Conservation (phyloP, 306 rosid genomes). For the Oxytropis ochrocephala region DNA sequence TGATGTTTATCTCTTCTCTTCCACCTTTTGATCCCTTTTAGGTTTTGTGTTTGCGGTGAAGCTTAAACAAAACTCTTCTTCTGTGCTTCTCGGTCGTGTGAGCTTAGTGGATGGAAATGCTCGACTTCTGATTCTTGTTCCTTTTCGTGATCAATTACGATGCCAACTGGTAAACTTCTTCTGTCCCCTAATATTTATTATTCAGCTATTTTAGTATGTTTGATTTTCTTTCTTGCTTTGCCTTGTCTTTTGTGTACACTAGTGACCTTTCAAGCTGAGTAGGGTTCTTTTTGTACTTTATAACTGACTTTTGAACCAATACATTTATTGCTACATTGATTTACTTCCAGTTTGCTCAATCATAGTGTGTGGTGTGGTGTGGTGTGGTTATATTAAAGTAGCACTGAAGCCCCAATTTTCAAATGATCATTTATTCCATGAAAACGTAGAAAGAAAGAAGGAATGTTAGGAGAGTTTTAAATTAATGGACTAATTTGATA, state of each 20-base stretch:
- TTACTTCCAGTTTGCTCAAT: background rate
- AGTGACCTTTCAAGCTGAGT: background rate
- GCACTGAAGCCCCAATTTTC: background rate
- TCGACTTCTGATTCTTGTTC: background rate
- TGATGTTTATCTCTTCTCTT: too few species aligned
- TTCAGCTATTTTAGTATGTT: background rate
- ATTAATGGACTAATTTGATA: background rate
- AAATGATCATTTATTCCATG: background rate
- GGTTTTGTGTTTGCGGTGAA: background rate
- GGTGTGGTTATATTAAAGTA: background rate
- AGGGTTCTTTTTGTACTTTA: background rate
- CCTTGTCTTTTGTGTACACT: background rate
- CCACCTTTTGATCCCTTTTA: too few species aligned
- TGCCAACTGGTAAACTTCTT: conserved; percentile 13
- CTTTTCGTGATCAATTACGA: background rate
- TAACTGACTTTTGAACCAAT: background rate
- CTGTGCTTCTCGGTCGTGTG: background rate
- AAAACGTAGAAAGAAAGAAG: background rate
- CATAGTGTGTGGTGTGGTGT: background rate
- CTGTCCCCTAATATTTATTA: background rate
- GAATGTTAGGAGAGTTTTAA: background rate
- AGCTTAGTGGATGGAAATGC: background rate
- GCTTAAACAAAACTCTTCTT: background rate
- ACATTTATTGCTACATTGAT: background rate
- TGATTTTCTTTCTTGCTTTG: background rate